Evolutionary conservation across 495 filamentous ascomycete species (phyloP).

Genomic region (Bombardia bombarda): DNA sequence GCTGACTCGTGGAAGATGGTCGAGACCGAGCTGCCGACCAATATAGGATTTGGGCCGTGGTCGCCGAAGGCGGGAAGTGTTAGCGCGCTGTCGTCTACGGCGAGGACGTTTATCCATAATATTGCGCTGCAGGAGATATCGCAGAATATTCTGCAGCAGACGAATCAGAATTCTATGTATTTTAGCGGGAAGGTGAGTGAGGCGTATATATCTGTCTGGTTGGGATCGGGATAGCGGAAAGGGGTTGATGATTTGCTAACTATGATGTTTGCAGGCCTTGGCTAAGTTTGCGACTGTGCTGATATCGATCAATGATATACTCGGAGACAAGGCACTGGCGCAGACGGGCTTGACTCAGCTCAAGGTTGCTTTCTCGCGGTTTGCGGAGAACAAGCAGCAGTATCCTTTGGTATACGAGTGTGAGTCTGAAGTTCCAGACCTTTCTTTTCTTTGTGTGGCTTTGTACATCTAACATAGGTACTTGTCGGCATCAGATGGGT

Average conservation of each 20-base stretch:
- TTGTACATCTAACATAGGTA: no score
- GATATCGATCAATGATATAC: slow-evolving; percentile 59
- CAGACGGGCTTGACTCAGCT: slow-evolving; percentile 56
- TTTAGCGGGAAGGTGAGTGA: slow-evolving; percentile 71
- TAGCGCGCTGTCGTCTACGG: slow-evolving; percentile 41
- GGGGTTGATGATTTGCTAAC: no score
- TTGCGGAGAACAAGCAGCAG: slow-evolving; percentile 67
- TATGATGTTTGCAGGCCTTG: slow-evolving; percentile 43
- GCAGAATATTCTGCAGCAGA: slow-evolving; percentile 62
- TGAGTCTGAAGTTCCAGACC: slow-evolving; percentile 18
- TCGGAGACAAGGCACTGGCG: slow-evolving; percentile 51
- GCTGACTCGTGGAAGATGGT: slow-evolving; percentile 74
- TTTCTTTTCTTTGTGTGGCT: neutral
- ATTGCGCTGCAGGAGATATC: slow-evolving; percentile 58
- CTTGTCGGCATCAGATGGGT: no score
- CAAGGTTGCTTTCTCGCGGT: slow-evolving; percentile 68
- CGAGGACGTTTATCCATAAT: slow-evolving; percentile 46
- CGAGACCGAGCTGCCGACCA: slow-evolving; percentile 62
- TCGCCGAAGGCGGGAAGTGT: slow-evolving; percentile 43
- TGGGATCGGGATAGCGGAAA: no score
- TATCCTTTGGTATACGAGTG: slow-evolving; percentile 75
- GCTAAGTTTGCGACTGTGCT: slow-evolving; percentile 77
- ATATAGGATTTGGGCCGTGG: slow-evolving; percentile 74
- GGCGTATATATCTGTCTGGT: neutral
- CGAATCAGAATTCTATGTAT: slow-evolving; percentile 85